Evolutionary conservation across 2,329 filamentous ascomycete genomes (phyloP).

Genomic region (Trichoderma pleuroti): DNA sequence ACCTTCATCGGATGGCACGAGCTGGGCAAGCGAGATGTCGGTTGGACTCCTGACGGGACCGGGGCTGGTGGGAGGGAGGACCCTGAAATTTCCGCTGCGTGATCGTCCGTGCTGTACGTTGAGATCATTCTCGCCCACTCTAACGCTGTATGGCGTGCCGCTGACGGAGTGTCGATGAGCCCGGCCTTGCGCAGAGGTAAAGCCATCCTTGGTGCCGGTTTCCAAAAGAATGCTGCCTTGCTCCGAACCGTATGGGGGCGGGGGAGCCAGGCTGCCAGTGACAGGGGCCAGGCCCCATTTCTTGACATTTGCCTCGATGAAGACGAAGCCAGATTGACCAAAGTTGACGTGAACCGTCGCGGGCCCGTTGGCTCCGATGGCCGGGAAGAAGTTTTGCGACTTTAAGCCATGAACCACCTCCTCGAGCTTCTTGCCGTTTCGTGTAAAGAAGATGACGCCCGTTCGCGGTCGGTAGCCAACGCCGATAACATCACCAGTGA

Average conservation of each 20-base stretch:
- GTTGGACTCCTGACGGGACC: constrained; percentile 88
- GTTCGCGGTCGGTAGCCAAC: constrained; percentile 93
- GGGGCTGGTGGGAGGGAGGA: constrained; percentile 75
- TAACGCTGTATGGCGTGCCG: constrained; percentile 37
- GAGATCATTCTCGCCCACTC: constrained; percentile 44
- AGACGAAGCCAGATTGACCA: constrained; percentile 95
- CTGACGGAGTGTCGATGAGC: constrained; percentile 46
- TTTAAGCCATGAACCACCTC: constrained; percentile 92
- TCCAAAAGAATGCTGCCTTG: constrained; percentile 95
- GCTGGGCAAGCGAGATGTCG: constrained; percentile 88
- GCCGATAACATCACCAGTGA: constrained; percentile 93
- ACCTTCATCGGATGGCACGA: constrained; percentile 67
- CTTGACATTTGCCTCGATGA: constrained; percentile 99
- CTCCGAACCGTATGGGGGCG: constrained; percentile 94
- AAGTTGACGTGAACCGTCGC: constrained; percentile 95
- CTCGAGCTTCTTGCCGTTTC: constrained; percentile 95
- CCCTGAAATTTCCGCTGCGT: constrained; percentile 72
- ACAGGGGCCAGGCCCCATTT: constrained; percentile 98
- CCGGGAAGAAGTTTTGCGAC: constrained; percentile 94
- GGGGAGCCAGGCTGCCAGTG: constrained; percentile 90
- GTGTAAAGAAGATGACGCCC: constrained; percentile 94
- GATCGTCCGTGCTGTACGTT: constrained; percentile 68
- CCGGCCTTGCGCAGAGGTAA: constrained; percentile 42
- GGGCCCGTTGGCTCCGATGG: constrained; percentile 92
- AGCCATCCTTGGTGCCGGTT: constrained; percentile 66